Evolutionary conservation across 2,329 filamentous ascomycete genomes (phyloP), one percentile per base, ranked within the genome.

Genomic region (Neonectria hederae): DNA sequence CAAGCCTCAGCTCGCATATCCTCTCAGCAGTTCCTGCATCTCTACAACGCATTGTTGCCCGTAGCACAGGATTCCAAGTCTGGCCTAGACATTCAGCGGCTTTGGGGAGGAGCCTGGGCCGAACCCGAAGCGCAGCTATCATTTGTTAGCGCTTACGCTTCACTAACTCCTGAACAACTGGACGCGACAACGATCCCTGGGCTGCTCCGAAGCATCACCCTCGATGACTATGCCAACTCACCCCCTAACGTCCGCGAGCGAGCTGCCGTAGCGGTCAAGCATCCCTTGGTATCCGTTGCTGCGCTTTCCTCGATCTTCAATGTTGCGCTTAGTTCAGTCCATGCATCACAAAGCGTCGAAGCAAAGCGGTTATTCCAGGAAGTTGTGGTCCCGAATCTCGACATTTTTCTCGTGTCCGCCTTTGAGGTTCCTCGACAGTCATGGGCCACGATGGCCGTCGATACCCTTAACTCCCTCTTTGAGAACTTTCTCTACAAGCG

Each of bases 31-130:
- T 97, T 99, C 69, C 80, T 96, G 43, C 86, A 87, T 13, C 83
- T 99, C 4, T 97, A 96, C 80, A 87, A 91, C 59, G 91, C 92
- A 5, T 82, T 99, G 28, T 81, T 94, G 17, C 89, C 90, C 1
- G 83, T 96, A 59, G 92, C 94, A 2, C 81, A 82, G 57, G 83
- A 86, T n/a, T 65, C 78, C 3, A 76, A 73, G 24, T 72, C 69
- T 14, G 72, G 74, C 21, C 89, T 98, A 71, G 93, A 97, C 75
- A 91, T 99, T 48, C 94, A 97, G 76, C 86, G 86, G 42, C 83
- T 99, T 22, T 98, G 96, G 94, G 94, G 94, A 63, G 94, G 94
- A 73, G 83, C 88, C 66, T 99, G 97, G 95, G 89, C 90, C 66
- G 88, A 97, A 70, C 87, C 91, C 14, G 90, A 97, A 66, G 93